Conservation (phyloP, 352 stramenopile species). For the Globisporangium abappressorium region DNA sequence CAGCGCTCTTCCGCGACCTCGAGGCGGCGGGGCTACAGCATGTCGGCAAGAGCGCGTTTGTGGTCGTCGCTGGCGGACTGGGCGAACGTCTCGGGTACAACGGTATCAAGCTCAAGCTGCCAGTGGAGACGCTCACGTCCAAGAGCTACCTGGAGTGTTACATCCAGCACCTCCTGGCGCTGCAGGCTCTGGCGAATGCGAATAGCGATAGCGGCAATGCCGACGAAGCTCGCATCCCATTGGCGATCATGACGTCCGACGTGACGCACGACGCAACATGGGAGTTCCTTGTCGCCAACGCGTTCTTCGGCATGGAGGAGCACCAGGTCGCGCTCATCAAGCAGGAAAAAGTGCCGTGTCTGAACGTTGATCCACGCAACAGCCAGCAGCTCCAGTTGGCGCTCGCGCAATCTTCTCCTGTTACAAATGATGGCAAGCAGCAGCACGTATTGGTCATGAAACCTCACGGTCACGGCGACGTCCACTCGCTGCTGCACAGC, state of each 20-base stretch:
- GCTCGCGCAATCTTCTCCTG: constrained; percentile 31
- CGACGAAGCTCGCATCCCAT: constrained; percentile 57
- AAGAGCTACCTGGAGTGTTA: constrained; percentile 93
- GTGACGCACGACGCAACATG: constrained; percentile 93
- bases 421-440: constrained; percentile 21
- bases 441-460: constrained; percentile 84
- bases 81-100: constrained; percentile 96
- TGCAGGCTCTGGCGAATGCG: constrained; percentile 60
- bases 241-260: constrained; percentile 98
- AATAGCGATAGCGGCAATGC: not conserved
- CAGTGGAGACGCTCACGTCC: constrained; percentile 90
- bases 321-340: constrained; percentile 95
- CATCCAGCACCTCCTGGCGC: constrained; percentile 91
- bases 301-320: constrained; percentile 93
- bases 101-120: constrained; percentile 96
- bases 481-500: constrained; percentile 92
- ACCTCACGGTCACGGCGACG: constrained; percentile 97
- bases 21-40: constrained; percentile 50
- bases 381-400: constrained; percentile 84
- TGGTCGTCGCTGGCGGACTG: constrained; percentile 96
- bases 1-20: constrained; percentile 39
- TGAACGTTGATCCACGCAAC: constrained; percentile 31
- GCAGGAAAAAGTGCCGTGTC: constrained; percentile 95
- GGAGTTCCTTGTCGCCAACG: constrained; percentile 86
- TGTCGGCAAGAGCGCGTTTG: constrained; percentile 88